Conservation (phyloP, 345 rosid species). For the Lepidium aucheri region DNA sequence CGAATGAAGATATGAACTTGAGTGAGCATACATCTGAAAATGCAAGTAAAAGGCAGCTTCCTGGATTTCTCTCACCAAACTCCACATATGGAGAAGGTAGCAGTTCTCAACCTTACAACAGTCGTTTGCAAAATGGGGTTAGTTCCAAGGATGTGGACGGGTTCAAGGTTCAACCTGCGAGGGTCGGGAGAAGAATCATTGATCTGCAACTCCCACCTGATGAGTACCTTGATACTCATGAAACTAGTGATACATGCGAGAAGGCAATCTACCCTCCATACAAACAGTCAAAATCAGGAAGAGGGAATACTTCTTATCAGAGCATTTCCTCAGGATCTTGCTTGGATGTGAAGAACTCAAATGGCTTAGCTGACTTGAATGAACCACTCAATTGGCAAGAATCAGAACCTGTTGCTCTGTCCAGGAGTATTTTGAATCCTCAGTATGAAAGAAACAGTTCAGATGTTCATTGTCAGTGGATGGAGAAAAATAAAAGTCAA, state of each 20-base stretch:
- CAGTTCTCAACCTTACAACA: slow-evolving; percentile 19
- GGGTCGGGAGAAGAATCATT: slow-evolving; percentile 36
- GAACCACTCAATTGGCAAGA: slow-evolving; percentile 40
- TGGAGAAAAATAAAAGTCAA: slow-evolving; percentile 30
- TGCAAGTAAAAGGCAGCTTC: slow-evolving; percentile 46
- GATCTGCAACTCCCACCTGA: slow-evolving; percentile 54
- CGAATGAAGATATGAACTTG: slow-evolving; percentile 8
- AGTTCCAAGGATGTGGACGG: slow-evolving; percentile 17
- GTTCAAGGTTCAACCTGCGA: slow-evolving; percentile 25
- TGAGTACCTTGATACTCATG: slow-evolving; percentile 29
- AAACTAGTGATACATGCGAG: slow-evolving; percentile 7
- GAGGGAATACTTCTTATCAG: slow-evolving; percentile 1
- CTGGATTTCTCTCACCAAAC: slow-evolving; percentile 42
- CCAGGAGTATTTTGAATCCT: slow-evolving; percentile 31
- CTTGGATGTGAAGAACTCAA: slow-evolving; percentile 20
- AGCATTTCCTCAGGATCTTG: slow-evolving; percentile 29
- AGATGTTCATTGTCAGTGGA: slow-evolving; percentile 20
- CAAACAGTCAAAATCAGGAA: slow-evolving; percentile 24
- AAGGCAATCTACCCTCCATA: background rate
- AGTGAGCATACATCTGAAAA: slow-evolving; percentile 19
- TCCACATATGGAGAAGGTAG: slow-evolving; percentile 34
- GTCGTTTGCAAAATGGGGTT: slow-evolving; percentile 18
- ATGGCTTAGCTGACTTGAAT: slow-evolving; percentile 39
- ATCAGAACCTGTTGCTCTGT: slow-evolving; percentile 22
- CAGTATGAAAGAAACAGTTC: slow-evolving; percentile 31